These are phyloP conservation scores for Lactarius psammicola DNA, from an alignment of 768 basidiomycete genomes.

Conservation along the genomic window DNA sequence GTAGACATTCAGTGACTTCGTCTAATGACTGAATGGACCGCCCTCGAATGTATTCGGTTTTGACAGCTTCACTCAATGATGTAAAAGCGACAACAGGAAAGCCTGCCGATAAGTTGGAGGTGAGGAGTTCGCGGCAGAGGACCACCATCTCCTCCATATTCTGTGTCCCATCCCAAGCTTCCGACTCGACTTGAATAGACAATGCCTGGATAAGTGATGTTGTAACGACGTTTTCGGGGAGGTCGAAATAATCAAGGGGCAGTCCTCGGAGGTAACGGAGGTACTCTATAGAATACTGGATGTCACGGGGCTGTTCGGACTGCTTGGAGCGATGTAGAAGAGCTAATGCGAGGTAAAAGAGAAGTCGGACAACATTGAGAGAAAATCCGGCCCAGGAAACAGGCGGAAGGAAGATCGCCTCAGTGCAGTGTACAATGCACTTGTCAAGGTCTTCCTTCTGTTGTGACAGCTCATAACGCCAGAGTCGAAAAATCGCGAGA, in stretches of 20 bases:
- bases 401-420: neutral
- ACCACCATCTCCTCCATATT: neutral
- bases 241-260: neutral
- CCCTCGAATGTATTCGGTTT: neutral
- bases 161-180: neutral
- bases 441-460: neutral
- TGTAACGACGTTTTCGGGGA: neutral
- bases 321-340: no score
- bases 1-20: neutral
- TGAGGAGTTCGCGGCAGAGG: conserved; percentile 8
- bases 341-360: no score
- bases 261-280: no score
- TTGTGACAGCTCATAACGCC: neutral
- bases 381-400: neutral
- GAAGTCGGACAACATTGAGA: neutral
- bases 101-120: neutral
- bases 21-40: neutral
- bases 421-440: neutral
- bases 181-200: neutral
- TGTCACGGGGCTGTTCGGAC: no score
- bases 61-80: neutral
- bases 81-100: neutral
- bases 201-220: neutral
- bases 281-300: no score
- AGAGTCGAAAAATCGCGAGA: neutral